A percentile compares a stretch with the other conserved stretches of the same genome.
These are phyloP conservation scores for Aspergillus luchuensis DNA, from an alignment of 2,329 filamentous ascomycete species.

Conservation along the genomic window DNA sequence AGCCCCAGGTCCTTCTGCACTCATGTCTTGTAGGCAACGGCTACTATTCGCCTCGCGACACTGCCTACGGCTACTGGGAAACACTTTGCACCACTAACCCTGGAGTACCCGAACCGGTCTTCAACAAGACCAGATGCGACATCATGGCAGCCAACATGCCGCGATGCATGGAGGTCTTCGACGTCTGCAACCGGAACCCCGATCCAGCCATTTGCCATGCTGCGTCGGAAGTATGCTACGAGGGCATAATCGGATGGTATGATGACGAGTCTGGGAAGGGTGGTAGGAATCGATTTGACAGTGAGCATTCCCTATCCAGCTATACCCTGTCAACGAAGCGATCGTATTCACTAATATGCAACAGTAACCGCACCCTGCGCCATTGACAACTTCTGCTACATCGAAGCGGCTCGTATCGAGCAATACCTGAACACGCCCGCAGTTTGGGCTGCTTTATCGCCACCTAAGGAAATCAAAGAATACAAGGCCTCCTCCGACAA, in stretches of 20 bases:
- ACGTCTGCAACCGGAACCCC: slow-evolving; percentile 33
- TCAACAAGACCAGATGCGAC: slow-evolving; percentile 51
- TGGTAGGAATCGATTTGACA: slow-evolving; percentile 29
- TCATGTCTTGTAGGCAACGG: slow-evolving; percentile 53
- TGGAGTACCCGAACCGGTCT: slow-evolving; percentile 45
- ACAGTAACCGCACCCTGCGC: slow-evolving; percentile 26
- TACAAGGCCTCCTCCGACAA: slow-evolving; percentile 15
- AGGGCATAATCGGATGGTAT: slow-evolving; percentile 18
- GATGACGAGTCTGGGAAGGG: slow-evolving; percentile 24
- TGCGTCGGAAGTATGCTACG: slow-evolving; percentile 20
- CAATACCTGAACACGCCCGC: slow-evolving; percentile 24
- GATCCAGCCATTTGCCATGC: slow-evolving; percentile 25
- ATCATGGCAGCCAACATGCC: slow-evolving; percentile 50
- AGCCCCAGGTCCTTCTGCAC: slow-evolving; percentile 46
- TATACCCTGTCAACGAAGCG: neutral
- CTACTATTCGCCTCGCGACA: slow-evolving; percentile 46
- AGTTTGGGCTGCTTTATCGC: slow-evolving; percentile 22
- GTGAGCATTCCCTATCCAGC: slow-evolving; percentile 15
- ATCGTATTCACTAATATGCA: neutral
- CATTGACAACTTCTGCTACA: slow-evolving; percentile 26
- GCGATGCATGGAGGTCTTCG: slow-evolving; percentile 47
- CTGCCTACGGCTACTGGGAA: slow-evolving; percentile 49
- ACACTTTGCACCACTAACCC: slow-evolving; percentile 52
- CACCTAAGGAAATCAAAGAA: slow-evolving; percentile 17
- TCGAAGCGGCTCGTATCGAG: slow-evolving; percentile 16